Evolutionary conservation across 2,329 filamentous ascomycete genomes (phyloP), one percentile per base, ranked within the genome.

Genomic region (Venturia oleaginea): DNA sequence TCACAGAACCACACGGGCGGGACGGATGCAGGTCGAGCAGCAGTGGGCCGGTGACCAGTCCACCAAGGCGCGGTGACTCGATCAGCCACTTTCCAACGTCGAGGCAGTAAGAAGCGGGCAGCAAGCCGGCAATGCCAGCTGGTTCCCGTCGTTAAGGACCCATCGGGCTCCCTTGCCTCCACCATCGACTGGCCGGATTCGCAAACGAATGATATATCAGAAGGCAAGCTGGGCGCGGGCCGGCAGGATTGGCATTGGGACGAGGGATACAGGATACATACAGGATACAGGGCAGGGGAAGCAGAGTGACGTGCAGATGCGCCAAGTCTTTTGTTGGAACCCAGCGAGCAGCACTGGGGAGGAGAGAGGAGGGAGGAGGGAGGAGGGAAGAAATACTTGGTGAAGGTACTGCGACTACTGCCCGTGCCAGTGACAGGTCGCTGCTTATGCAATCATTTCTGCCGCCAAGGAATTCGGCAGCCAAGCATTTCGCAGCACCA

Each of bases 11-110:
- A 34, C 13, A 13, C 19, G 11, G 17, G 55, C n/a, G 54, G 51
- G 51, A 34, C 22, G 17, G 54, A 60, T 37, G 63, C 63, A 48
- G 24, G 63, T 60, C 63, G 63, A 61, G 19, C 61, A 51, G 63
- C 51, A 64, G 34, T 42, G 37, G 59, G 27, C 63, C 27, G 55
- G 51, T 57, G 51, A 57, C 51, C 51, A 57, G 30, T 57, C 51
- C 24, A 19, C 27, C 51, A 34, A n/a, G 51, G 51, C 48, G 27
- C 48, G 55, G 55, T 22, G 59, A 60, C 59, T 43, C 59, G 59
- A 60, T 40, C 62, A 55, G 48, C 48, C 34, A 63, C 62, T 42
- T 40, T 30, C 13, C 59, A 43, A 42, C 3, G 34, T 38, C 59
- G 37, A 60, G 40, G 34, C 59, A 40, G 59, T 40, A 24, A n/a